A percentile compares a stretch with the other conserved stretches of the same genome.
These are phyloP conservation scores for Clonostachys chloroleuca DNA, from an alignment of 2,329 filamentous ascomycete genomes.

Conservation along the genomic window DNA sequence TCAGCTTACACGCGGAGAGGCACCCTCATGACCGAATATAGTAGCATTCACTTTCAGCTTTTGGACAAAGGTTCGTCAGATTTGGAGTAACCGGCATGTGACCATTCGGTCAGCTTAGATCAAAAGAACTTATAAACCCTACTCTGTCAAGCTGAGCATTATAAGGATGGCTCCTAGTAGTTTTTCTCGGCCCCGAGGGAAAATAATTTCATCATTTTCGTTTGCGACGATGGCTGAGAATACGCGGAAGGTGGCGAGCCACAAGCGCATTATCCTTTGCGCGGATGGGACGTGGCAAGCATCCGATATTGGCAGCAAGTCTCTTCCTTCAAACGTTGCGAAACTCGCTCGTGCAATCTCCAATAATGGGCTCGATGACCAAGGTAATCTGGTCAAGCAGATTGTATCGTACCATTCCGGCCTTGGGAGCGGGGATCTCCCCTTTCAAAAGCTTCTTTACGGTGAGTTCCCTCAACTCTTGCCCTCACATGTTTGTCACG, in stretches of 20 bases:
- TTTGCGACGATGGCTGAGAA: not conserved
- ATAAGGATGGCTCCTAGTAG: no score
- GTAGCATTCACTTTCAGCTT: no score
- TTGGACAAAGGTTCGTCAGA: no score
- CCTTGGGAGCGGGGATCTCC: not conserved
- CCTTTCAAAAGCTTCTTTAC: not conserved
- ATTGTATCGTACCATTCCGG: not conserved
- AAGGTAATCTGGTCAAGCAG: not conserved
- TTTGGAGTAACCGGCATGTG: no score
- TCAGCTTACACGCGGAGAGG: no score
- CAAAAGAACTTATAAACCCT: no score
- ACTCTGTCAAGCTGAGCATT: no score
- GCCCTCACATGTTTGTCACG: not conserved
- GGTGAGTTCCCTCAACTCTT: not conserved
- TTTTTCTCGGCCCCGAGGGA: no score
- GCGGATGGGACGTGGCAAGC: not conserved
- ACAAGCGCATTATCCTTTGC: not conserved
- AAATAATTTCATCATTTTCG: no score
- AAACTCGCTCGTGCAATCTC: not conserved
- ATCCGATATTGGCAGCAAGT: not conserved
- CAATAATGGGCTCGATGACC: not conserved
- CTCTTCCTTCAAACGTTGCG: not conserved
- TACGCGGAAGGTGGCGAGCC: not conserved
- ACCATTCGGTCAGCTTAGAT: no score
- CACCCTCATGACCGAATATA: no score